A percentile compares a stretch with the other conserved stretches of the same genome.
phyloP scores from a whole-genome alignment of 2,329 filamentous ascomycete genomes.

The Fusarium floridanum region DNA sequence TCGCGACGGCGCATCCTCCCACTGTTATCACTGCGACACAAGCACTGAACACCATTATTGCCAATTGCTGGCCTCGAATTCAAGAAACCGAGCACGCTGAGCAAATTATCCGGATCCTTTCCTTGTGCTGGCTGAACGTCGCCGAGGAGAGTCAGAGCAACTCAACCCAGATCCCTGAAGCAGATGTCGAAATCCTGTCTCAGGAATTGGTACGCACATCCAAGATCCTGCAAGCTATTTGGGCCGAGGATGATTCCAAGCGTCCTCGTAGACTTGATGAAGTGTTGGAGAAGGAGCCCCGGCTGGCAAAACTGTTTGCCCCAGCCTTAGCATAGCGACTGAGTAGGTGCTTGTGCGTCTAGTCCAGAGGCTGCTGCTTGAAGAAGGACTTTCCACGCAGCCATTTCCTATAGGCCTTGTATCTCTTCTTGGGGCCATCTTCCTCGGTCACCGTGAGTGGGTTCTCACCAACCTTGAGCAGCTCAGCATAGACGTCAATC shows the following conservation, averaged over 20 bases:
- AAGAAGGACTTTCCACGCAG: slow-evolving; percentile 94
- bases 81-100: slow-evolving; percentile 65
- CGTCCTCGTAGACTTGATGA: slow-evolving; percentile 30
- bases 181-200: slow-evolving; percentile 19
- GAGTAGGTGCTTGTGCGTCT: slow-evolving; percentile 35
- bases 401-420: slow-evolving; percentile 97
- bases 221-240: slow-evolving; percentile 40
- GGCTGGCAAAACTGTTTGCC: slow-evolving; percentile 48
- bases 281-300: slow-evolving; percentile 44
- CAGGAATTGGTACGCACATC: slow-evolving; percentile 36
- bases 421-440: slow-evolving; percentile 91
- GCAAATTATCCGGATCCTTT: slow-evolving; percentile 73
- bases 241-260: slow-evolving; percentile 30
- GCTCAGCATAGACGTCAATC: slow-evolving; percentile 76
- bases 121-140: slow-evolving; percentile 73
- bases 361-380: slow-evolving; percentile 83
- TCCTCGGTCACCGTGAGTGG: slow-evolving; percentile 89
- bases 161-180: not conserved
- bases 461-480: slow-evolving; percentile 82
- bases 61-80: slow-evolving; percentile 78
- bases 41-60: slow-evolving; percentile 69
- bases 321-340: not conserved
- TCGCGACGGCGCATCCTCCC: slow-evolving; percentile 67
- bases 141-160: slow-evolving; percentile 55
- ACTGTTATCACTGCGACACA: slow-evolving; percentile 66